phyloP scores from a whole-genome alignment of 345 rosid species.

The Salix koriyanagi region DNA sequence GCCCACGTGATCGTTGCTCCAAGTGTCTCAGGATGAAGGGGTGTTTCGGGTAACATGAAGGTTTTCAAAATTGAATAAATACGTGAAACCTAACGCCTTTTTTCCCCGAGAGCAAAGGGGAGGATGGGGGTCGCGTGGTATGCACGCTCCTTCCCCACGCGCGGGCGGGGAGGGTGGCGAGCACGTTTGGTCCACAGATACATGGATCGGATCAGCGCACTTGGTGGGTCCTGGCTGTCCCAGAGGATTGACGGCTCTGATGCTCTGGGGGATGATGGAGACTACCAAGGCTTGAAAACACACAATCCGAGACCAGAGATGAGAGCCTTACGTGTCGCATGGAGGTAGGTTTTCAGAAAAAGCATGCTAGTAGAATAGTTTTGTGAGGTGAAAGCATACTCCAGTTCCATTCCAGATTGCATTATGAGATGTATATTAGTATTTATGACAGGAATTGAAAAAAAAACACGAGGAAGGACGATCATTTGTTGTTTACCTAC shows the following conservation, averaged over 20 bases:
- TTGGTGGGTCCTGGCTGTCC: neutral
- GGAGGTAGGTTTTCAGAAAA: neutral
- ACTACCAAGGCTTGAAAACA: conserved; percentile 3
- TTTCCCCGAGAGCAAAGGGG: conserved; percentile 14
- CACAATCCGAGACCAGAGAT: conserved; percentile 6
- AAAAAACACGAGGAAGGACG: neutral
- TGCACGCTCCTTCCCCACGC: conserved; percentile 21
- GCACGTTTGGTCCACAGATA: conserved; percentile 26
- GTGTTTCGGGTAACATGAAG: neutral
- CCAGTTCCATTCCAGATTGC: neutral
- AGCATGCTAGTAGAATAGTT: neutral
- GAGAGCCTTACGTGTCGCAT: neutral
- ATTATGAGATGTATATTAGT: neutral
- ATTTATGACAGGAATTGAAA: neutral
- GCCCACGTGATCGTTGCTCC: neutral
- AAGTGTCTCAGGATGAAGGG: neutral
- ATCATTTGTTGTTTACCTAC: neutral
- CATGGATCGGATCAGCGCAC: conserved; percentile 28
- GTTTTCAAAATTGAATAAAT: neutral
- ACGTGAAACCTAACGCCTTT: conserved; percentile 15
- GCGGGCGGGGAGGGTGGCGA: conserved; percentile 25
- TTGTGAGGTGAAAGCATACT: neutral
- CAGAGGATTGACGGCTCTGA: conserved; percentile 20
- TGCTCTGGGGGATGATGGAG: neutral
- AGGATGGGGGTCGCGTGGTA: conserved; percentile 5